These are phyloP conservation scores for Warburgia ugandensis DNA, from an alignment of 164 flowering plant species.

Conservation along the genomic window DNA sequence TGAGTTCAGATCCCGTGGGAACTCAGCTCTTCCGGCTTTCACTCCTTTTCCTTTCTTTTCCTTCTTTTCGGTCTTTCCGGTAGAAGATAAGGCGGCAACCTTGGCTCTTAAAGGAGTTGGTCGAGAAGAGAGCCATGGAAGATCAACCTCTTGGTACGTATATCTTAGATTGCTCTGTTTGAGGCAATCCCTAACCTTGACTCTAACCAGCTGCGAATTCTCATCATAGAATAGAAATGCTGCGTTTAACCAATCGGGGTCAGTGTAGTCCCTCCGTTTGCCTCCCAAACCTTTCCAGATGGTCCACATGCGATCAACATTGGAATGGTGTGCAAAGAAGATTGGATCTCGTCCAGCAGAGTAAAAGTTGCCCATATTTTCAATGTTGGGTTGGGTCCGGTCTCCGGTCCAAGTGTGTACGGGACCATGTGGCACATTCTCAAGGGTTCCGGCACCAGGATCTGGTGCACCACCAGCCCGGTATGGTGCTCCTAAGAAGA, in stretches of 20 bases:
- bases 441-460: constrained; percentile 39
- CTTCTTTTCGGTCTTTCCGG: constrained; percentile 19
- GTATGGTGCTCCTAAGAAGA: constrained; percentile 41
- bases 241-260: constrained; percentile 26
- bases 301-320: constrained; percentile 26
- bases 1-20: constrained; percentile 30
- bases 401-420: constrained; percentile 44
- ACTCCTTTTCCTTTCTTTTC: constrained; percentile 29
- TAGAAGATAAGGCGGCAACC: not conserved
- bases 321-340: constrained; percentile 28
- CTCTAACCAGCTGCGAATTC: constrained; percentile 25
- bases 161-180: constrained; percentile 31
- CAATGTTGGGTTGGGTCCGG: constrained; percentile 8
- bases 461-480: constrained; percentile 30
- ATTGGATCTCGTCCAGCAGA: constrained; percentile 21
- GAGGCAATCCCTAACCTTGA: constrained; percentile 32
- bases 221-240: constrained; percentile 33
- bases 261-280: constrained; percentile 20
- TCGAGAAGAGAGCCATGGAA: constrained; percentile 36
- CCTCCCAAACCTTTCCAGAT: constrained; percentile 27
- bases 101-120: constrained; percentile 19
- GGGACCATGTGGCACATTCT: constrained; percentile 35
- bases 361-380: constrained; percentile 25
- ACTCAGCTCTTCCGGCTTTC: not conserved
- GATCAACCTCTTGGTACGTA: constrained; percentile 37